Base-by-base conservation (phyloP, 148 eudicot species). In the Selenicereus undatus region DNA sequence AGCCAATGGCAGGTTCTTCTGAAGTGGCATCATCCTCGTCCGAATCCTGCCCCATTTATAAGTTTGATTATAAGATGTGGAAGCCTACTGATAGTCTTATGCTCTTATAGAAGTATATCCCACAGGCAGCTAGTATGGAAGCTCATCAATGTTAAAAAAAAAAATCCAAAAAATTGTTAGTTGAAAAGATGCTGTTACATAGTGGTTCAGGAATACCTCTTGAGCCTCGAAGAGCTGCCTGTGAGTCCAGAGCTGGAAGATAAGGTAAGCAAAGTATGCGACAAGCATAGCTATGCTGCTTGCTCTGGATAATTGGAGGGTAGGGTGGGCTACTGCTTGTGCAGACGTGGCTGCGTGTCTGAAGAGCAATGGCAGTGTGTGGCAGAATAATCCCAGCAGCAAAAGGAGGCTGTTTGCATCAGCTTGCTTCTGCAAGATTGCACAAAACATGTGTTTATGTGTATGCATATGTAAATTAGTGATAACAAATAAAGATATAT, bases 181-280 rank as follows among this genome's bases (percentile, higher is more conserved):
- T 48, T 8, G 14, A 11, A 48, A 48, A 48, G 52, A 48, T 11
- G 52, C 13, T 11, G 10, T 5, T 26, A 48, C 52, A 48, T 48
- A 24, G n/a, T 26, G 2, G 24, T 20, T 56, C 17, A 54, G 60
- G 62, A 4, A 73, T 58, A 91, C 97, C 90, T 89, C 94, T 64
- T 79, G 84, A 48, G 91, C 86, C 73, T 92, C 96, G 65, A 95
- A 95, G 6, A 93, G 39, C 62, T 90, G 83, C 69, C 92, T 82
- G 76, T 95, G 98, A n/a, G 97, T 93, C 94, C 92, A 92, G 22
- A 95, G 80, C 68, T 95, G 98, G 88, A 95, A 95, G 76, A 92
- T 81, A 45, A 95, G 88, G 87, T 91, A 93, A 52, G 88, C 91
- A 78, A 85, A 58, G 81, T 95, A 95, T 4, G 90, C 97, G 2